Evolutionary conservation across 345 rosid species (phyloP), one percentile per base, ranked within the genome.

Genomic region (Hypericum perforatum): DNA sequence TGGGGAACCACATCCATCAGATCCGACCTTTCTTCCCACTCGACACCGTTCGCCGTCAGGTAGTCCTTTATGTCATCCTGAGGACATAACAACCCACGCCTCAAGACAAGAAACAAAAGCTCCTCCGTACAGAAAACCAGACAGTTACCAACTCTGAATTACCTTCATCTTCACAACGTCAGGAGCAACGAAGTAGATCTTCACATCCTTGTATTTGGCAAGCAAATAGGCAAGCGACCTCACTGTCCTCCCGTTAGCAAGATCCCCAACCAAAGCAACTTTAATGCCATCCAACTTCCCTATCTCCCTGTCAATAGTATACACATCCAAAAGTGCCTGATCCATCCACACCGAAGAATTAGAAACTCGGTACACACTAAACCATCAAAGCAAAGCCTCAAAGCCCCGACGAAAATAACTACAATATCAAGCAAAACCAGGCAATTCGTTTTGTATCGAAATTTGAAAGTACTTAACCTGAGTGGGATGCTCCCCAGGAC

Each of bases 401-500:
- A n/a, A n/a, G n/a, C n/a, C n/a, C n/a, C n/a, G n/a, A n/a, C n/a
- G n/a, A n/a, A n/a, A n/a, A n/a, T n/a, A n/a, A 44, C 39, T 3
- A 47, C 16, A 41, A 51, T 4, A 22, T 22, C 32, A 1, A 22
- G 4, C 32, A 22, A 22, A 22, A 22, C 32, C 32, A 22, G 32
- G 32, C 32, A 22, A 22, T 22, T 22, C 32, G 32, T 22, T 22
- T 22, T 4, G 32, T n/a, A n/a, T n/a, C n/a, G n/a, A n/a, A n/a
- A n/a, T n/a, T n/a, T n/a, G n/a, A n/a, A 22, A 22, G 32, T 22
- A 1, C 4, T 22, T 22, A 42, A 89, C 97, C 87, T 92, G 98
- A 45, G 94, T 83, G 11, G 97, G 98, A 72, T 92, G 97, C 59
- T 92, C 91, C 61, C 98, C 98, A 39, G 98, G 98, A 55, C 98